Base-by-base conservation (phyloP, 2,329 filamentous ascomycete genomes). In the Stachybotrys chartarum region DNA sequence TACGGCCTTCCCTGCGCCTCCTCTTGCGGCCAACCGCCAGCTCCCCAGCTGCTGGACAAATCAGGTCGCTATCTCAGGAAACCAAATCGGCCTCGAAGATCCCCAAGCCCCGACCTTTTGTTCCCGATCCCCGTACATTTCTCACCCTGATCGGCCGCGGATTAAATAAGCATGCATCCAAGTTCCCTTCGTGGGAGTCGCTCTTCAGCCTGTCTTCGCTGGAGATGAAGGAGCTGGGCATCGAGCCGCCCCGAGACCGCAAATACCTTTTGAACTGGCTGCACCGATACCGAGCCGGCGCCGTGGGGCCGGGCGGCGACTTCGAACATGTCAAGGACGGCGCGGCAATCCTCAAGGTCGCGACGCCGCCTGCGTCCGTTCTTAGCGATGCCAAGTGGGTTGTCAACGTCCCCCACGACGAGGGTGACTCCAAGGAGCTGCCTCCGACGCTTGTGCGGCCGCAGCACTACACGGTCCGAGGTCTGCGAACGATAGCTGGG, bases 81-180 rank as follows among this genome's bases (percentile, higher is more conserved):
- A 70, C 71, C 57, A 63, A 70, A 56, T 64, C 71, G 42, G 58
- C 66, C 14, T 75, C 66, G 48, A 63, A 68, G 7, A 74, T 83
- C 35, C 92, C 92, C 3, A 67, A 78, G 30, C 88, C 91, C 1
- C 96, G 88, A 44, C 90, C 91, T 1, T 91, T 96, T 65, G 86
- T 96, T 45, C 93, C 92, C 35, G 87, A 97, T 69, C 84, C 91
- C 46, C 70, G 80, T 63, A 94, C 92, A 16, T 96, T 99, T 73
- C 86, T 97, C 59, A 90, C 83, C 42, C 79, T 97, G 57, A 97
- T 97, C 72, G 94, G 94, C 63, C 92, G 94, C 60, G 86, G 86
- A 64, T 84, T 97, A 64, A 85, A 82, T 66, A 84, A 88, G 67
- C 90, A 97, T 76, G 83, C 88, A 51, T 79, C 83, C 72, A 97